Conservation (phyloP, 208 protist species). For the Wallacemonas sp. region DNA sequence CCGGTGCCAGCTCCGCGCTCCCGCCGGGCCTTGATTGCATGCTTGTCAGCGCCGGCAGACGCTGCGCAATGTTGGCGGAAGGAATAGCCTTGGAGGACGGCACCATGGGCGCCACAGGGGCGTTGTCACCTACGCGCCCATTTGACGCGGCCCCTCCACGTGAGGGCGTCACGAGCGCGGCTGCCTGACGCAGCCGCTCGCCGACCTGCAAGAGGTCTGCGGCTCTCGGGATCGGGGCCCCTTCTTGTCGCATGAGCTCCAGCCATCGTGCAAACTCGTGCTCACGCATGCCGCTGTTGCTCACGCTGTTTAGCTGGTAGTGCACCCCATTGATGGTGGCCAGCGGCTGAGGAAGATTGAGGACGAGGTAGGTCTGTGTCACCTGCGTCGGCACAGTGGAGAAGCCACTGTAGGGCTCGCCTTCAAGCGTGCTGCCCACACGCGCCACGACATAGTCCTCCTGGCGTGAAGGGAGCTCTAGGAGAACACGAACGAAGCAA, state of each 20-base stretch:
- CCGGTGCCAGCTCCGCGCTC: not conserved
- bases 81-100: not conserved
- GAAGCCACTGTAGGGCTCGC: conserved; percentile 74
- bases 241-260: conserved; percentile 32
- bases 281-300: conserved; percentile 75
- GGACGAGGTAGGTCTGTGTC: conserved; percentile 56
- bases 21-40: not conserved
- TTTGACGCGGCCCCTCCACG: too few relatives aligned
- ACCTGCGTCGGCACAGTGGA: conserved; percentile 35
- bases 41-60: conserved; percentile 1
- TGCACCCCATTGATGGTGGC: conserved; percentile 64
- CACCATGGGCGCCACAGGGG: not conserved
- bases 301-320: conserved; percentile 85
- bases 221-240: conserved; percentile 28
- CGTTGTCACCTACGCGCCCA: not conserved
- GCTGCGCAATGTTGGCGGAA: not conserved
- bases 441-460: conserved; percentile 79
- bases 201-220: conserved; percentile 31
- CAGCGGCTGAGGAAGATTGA: conserved; percentile 53
- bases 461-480: conserved; percentile 47
- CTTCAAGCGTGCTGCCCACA: conserved; percentile 38
- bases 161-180: not conserved
- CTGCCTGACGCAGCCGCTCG: conserved; percentile 23
- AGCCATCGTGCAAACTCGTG: conserved; percentile 73
- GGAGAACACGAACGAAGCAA: conserved; percentile 72